Evolutionary conservation across 1,284 basidiomycete genomes (phyloP), one percentile per base, ranked within the genome.

Genomic region (Coniferiporia sulphurascens): DNA sequence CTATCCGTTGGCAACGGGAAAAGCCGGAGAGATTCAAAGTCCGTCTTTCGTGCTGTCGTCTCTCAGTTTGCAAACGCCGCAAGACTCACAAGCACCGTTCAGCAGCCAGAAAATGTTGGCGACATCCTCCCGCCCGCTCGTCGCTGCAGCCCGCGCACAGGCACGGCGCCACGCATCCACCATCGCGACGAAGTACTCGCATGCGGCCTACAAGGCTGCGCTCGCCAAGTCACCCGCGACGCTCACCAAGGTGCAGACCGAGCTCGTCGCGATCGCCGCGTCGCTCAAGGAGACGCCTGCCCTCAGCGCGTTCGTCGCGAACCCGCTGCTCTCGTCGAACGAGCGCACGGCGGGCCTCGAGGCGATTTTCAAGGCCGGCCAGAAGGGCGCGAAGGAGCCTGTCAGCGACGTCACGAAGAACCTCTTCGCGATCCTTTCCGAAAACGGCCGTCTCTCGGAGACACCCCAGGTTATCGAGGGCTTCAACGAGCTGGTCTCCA

Each of bases 181-280:
- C 62, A 86, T 92, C 65, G 84, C 91, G 50, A 78, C 84, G 73
- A 98, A 98, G 77, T 99, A 99, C 76, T 96, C 97, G 64, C 89
- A 91, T 62, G 96, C 97, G 32, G 84, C 92, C 65, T 99, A 92
- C 78, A 85, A 88, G 56, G 96, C 96, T 57, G 95, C 97, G 17
- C 85, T 95, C 70, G 81, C 86, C 69, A 91, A 94, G 78, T 91
- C 89, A 3, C 84, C 90, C 43, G 83, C 85, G 70, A 78, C 80
- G 21, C 85, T 97, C 71, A 85, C 75, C 75, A 89, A 92, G 74
- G 91, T 94, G 67, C 87, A 91, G 71, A 68, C 81, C 44, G 96
- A 98, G 74, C 85, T 99, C 66, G 78, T 78, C 70, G 72, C 76
- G 64, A 82, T 95, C 71, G 78, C 85, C 64, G 79, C 79, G 70